phyloP scores from a whole-genome alignment of 148 eudicot genomes.

The Spergularia marina region DNA sequence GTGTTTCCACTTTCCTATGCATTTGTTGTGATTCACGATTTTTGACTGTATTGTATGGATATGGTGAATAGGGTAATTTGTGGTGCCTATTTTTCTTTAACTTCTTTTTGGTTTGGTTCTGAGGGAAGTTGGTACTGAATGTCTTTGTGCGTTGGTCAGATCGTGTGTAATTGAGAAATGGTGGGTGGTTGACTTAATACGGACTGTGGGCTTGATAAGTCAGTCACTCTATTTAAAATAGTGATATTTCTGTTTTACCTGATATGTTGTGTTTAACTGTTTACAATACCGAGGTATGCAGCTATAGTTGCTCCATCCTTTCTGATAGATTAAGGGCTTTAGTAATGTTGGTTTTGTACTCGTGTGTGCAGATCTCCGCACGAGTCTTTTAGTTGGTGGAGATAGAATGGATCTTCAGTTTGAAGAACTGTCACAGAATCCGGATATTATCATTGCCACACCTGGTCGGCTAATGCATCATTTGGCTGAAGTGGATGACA shows the following conservation, averaged over 20 bases:
- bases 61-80: not conserved
- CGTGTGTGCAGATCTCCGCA: conserved; percentile 67
- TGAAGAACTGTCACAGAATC: conserved; percentile 89
- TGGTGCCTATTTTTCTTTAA: no score
- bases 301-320: not conserved
- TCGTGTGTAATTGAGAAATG: not conserved
- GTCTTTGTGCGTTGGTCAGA: not conserved
- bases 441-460: conserved; percentile 89
- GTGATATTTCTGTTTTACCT: not conserved
- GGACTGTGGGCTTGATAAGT: not conserved
- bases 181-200: not conserved
- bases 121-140: not conserved
- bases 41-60: not conserved
- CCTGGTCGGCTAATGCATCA: conserved; percentile 99
- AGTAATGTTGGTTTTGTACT: conserved; percentile 1
- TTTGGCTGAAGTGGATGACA: conserved; percentile 85
- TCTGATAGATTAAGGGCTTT: conserved; percentile 6
- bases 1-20: no score
- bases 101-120: not conserved
- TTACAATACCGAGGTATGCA: not conserved
- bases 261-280: not conserved
- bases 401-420: conserved; percentile 97
- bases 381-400: conserved; percentile 92
- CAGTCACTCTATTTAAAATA: not conserved
- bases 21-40: no score